Base-by-base conservation (phyloP, 768 basidiomycete species). In the Dendrothele bispora region DNA sequence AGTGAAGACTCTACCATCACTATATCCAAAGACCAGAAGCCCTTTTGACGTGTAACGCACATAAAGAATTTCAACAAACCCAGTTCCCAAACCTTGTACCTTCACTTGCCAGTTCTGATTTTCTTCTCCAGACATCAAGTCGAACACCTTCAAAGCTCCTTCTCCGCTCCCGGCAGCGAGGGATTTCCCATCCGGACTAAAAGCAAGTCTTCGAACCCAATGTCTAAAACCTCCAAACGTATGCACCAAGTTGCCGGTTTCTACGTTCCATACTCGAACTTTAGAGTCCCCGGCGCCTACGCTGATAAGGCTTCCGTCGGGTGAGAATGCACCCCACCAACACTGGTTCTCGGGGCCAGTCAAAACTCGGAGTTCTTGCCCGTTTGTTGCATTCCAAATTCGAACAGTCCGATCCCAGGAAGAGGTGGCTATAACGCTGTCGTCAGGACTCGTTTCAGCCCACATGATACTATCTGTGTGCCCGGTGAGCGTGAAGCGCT, bases 341-440 rank as follows among this genome's bases (percentile, higher is more conserved):
- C 37, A 46, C 39, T 57, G 50, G 20, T 22, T 34, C 5, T 20
- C 43, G 21, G 48, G 24, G 26, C 54, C 51, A 6, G 32, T 17
- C 17, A 58, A 47, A 10, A 45, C 37, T 21, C 32, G 51, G 7
- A 58, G 21, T 1, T 26, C n/a, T 25, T 40, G 36, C 3, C 56
- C 58, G 14, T 47, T 36, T 3, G 53, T 20, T 14, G 44, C 48
- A 48, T 52, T 44, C 58, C 56, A 59, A 7, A 59, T 43, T 14
- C 50, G 51, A 18, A 57, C 54, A 12, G 56, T 59, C 18, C 39
- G 27, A 43, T 59, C 57, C 50, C 53, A 56, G 17, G 53, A 59
- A 4, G 39, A 37, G 7, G 53, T 52, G n/a, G 48, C 57, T 26
- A 59, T 22, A 11, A 44, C 14, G n/a, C 27, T 52, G 21, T 51